Evolutionary conservation across 768 basidiomycete genomes (phyloP).

Genomic region (Podaxis pistillaris): DNA sequence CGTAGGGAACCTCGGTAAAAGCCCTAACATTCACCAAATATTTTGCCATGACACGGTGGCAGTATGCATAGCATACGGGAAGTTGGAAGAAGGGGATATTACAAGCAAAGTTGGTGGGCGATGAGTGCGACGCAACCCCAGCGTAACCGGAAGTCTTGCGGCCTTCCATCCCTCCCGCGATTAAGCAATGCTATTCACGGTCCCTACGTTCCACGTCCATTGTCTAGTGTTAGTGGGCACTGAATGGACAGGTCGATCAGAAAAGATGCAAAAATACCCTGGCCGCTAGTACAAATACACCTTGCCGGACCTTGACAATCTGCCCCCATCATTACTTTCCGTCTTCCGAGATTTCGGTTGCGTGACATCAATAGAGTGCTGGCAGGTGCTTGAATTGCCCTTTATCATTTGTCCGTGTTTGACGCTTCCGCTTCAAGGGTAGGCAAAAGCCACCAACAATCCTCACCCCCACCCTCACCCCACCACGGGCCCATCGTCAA

Average conservation of each 20-base stretch:
- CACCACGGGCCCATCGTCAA: not conserved
- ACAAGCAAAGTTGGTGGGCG: not conserved
- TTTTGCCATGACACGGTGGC: not conserved
- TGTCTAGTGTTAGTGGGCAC: not conserved
- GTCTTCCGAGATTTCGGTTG: not conserved
- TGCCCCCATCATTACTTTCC: not conserved
- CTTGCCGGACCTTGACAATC: not conserved
- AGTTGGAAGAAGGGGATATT: not conserved
- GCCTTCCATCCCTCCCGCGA: not conserved
- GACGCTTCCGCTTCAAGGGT: not conserved
- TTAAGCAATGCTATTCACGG: not conserved
- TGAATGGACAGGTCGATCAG: not conserved
- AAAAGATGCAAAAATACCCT: not conserved
- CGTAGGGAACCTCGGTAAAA: not conserved
- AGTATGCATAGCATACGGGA: not conserved
- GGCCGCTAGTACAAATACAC: not conserved
- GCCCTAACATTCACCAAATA: not conserved
- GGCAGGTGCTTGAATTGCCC: not conserved
- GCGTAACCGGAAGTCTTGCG: not conserved
- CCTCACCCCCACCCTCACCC: not conserved
- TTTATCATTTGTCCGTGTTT: slow-evolving; percentile 11
- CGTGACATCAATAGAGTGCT: slow-evolving; percentile 4
- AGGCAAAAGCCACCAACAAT: slow-evolving; percentile 2
- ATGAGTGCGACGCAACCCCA: not conserved
- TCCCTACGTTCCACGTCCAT: not conserved